These are phyloP conservation scores for Penicillium cosmopolitanum DNA, from an alignment of 495 filamentous ascomycete species.

Conservation along the genomic window DNA sequence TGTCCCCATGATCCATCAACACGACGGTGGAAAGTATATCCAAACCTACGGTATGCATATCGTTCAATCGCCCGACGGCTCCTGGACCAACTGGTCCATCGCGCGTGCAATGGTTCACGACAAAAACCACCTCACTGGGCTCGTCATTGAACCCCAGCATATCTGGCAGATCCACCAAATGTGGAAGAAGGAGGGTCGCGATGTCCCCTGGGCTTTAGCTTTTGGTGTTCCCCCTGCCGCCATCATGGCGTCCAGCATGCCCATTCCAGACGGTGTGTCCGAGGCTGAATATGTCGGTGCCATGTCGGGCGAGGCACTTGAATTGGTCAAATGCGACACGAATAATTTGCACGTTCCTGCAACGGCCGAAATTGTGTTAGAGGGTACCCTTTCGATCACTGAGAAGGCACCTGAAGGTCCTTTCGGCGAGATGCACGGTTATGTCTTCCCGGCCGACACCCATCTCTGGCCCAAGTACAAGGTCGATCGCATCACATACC, in stretches of 20 bases:
- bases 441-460: slow-evolving; percentile 38
- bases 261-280: slow-evolving; percentile 38
- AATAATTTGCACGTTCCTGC: slow-evolving; percentile 45
- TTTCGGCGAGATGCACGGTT: slow-evolving; percentile 44
- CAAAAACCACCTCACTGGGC: slow-evolving; percentile 33
- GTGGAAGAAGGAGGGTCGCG: slow-evolving; percentile 42
- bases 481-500: slow-evolving; percentile 47
- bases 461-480: slow-evolving; percentile 34
- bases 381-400: slow-evolving; percentile 41
- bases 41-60: slow-evolving; percentile 46
- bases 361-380: slow-evolving; percentile 43
- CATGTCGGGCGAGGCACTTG: slow-evolving; percentile 37
- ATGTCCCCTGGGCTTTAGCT: slow-evolving; percentile 40
- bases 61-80: slow-evolving; percentile 39
- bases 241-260: slow-evolving; percentile 45
- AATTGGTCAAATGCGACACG: slow-evolving; percentile 47
- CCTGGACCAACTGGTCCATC: slow-evolving; percentile 51
- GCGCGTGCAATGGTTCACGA: slow-evolving; percentile 43
- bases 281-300: slow-evolving; percentile 45
- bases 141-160: slow-evolving; percentile 37
- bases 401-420: slow-evolving; percentile 41
- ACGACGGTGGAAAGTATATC: slow-evolving; percentile 46
- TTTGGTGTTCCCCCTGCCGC: slow-evolving; percentile 47
- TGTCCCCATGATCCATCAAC: slow-evolving; percentile 35
- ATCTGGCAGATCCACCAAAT: slow-evolving; percentile 40